Evolutionary conservation across 2,329 filamentous ascomycete genomes (phyloP).

Genomic region (Nemania sp.): DNA sequence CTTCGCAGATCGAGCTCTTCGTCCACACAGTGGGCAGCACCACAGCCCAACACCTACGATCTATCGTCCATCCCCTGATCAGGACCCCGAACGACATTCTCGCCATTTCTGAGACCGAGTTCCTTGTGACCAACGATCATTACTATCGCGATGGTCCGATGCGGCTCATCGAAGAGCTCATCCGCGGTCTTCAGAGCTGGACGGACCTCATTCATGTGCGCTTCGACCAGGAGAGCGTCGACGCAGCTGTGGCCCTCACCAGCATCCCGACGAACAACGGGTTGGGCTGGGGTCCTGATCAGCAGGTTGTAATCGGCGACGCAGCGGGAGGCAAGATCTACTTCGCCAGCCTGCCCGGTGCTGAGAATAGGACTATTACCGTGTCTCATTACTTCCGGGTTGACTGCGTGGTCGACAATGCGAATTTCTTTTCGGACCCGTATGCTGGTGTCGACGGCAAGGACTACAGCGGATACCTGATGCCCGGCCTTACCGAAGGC

Average conservation of each 20-base stretch:
- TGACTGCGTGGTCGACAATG: constrained; percentile 59
- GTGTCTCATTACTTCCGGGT: constrained; percentile 50
- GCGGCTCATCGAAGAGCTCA: constrained; percentile 53
- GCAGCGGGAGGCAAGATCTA: constrained; percentile 53
- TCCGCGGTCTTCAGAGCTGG: constrained; percentile 49
- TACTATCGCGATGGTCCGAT: constrained; percentile 53
- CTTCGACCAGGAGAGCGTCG: constrained; percentile 44
- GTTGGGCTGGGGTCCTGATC: constrained; percentile 51
- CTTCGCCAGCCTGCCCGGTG: constrained; percentile 41
- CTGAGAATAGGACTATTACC: constrained; percentile 42
- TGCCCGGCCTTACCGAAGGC: constrained; percentile 51
- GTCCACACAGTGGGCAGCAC: constrained; percentile 53
- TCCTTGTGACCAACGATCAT: constrained; percentile 67
- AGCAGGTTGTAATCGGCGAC: constrained; percentile 51
- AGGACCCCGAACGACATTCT: constrained; percentile 63
- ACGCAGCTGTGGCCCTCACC: constrained; percentile 49
- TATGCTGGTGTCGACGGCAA: constrained; percentile 46
- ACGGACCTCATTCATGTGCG: constrained; percentile 53
- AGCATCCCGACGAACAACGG: constrained; percentile 61
- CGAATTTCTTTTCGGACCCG: constrained; percentile 60
- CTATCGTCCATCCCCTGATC: constrained; percentile 57
- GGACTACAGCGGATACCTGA: constrained; percentile 59
- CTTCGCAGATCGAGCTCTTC: constrained; percentile 63
- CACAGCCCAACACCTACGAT: constrained; percentile 53
- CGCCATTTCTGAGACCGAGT: constrained; percentile 50